These are phyloP conservation scores for Ustilago lituana DNA, from an alignment of 1,284 basidiomycete genomes.

Conservation along the genomic window DNA sequence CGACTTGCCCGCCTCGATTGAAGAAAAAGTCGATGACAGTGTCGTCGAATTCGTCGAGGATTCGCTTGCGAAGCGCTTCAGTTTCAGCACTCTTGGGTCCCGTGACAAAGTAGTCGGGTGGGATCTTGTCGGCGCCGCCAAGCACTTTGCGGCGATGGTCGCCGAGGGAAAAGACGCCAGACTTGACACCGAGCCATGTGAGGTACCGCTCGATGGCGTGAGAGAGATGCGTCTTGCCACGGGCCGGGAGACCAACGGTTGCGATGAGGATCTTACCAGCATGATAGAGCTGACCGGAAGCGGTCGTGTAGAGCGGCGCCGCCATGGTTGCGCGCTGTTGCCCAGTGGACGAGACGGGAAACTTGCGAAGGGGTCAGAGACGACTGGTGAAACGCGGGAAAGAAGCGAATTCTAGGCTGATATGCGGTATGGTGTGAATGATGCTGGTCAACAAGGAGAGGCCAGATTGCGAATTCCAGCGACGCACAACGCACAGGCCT, in stretches of 20 bases:
- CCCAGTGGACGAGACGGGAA: no score
- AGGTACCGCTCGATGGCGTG: slow-evolving; percentile 94
- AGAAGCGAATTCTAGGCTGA: no score
- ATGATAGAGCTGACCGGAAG: slow-evolving; percentile 80
- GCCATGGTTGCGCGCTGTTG: slow-evolving; percentile 61
- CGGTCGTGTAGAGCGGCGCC: slow-evolving; percentile 62
- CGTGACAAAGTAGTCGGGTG: slow-evolving; percentile 88
- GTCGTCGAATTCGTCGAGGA: slow-evolving; percentile 84
- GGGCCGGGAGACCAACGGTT: slow-evolving; percentile 83
- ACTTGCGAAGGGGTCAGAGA: no score
- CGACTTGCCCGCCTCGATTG: slow-evolving; percentile 82
- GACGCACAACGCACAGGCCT: slow-evolving; percentile 15
- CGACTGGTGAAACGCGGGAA: no score
- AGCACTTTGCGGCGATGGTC: slow-evolving; percentile 91
- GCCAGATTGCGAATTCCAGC: neutral
- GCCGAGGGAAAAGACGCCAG: slow-evolving; percentile 89
- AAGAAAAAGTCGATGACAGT: slow-evolving; percentile 89
- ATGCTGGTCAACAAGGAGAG: no score
- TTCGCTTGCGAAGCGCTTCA: slow-evolving; percentile 76
- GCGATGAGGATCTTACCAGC: slow-evolving; percentile 93
- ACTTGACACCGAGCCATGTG: slow-evolving; percentile 97
- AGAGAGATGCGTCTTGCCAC: slow-evolving; percentile 96
- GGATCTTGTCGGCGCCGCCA: slow-evolving; percentile 86
- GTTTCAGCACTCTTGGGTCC: slow-evolving; percentile 73
- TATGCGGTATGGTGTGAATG: no score